Evolutionary conservation across 495 filamentous ascomycete species (phyloP).

Genomic region (Neurospora sp.): DNA sequence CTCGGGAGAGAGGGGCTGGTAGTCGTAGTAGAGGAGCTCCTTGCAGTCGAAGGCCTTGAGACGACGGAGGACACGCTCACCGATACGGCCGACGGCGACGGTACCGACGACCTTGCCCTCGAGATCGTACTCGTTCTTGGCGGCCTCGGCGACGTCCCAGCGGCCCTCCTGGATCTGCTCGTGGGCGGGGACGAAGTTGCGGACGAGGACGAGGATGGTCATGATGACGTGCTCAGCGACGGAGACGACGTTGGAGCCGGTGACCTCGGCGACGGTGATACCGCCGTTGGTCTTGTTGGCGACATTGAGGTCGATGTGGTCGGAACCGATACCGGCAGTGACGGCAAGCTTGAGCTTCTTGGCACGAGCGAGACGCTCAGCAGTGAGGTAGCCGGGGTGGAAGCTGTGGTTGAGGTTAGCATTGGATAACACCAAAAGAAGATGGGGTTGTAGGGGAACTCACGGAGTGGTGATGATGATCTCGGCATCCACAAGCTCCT

Average conservation of each 20-base stretch:
- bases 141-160: constrained; percentile 91
- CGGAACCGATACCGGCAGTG: constrained; percentile 95
- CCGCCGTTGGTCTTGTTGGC: constrained; percentile 98
- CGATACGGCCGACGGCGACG: constrained; percentile 94
- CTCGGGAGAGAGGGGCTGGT: constrained; percentile 83
- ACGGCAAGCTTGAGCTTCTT: constrained; percentile 97
- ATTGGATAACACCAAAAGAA: constrained; percentile 4
- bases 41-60: constrained; percentile 98
- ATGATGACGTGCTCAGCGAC: constrained; percentile 95
- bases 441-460: constrained; percentile 17
- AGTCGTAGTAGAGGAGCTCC: constrained; percentile 98
- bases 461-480: constrained; percentile 99
- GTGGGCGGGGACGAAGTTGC: constrained; percentile 97
- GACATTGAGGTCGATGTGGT: constrained; percentile 93
- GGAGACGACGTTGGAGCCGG: constrained; percentile 85
- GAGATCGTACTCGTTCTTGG: constrained; percentile 96
- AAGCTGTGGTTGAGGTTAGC: constrained; percentile 49
- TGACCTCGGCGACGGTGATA: constrained; percentile 94
- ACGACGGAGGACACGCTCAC: constrained; percentile 91
- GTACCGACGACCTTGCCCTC: constrained; percentile 97
- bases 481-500: constrained; percentile 92
- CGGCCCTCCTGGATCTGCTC: constrained; percentile 82
- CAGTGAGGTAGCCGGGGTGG: constrained; percentile 96
- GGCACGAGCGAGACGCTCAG: constrained; percentile 90
- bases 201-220: constrained; percentile 93